A percentile compares a stretch with the other conserved stretches of the same genome.
Evolutionary conservation across 352 stramenopile genomes (phyloP).

Genomic region (Globisporangium okanoganense): DNA sequence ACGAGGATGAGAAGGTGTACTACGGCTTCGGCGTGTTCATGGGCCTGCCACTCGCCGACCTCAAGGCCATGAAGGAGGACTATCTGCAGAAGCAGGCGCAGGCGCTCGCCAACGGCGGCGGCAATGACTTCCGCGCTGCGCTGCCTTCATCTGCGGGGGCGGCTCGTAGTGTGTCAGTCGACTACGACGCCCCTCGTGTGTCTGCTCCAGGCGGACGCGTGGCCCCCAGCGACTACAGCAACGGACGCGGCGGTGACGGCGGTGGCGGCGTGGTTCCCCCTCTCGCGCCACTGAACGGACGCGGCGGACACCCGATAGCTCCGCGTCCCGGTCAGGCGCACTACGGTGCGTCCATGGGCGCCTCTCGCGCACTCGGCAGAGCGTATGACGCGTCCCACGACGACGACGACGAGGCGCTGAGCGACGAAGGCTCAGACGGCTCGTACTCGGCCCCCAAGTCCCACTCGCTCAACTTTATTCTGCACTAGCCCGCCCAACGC

Average conservation of each 20-base stretch:
- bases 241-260: not conserved
- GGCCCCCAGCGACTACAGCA: not conserved
- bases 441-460: conserved; percentile 57
- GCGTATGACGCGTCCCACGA: conserved; percentile 22
- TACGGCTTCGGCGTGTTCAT: conserved; percentile 90
- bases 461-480: conserved; percentile 82
- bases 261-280: not conserved
- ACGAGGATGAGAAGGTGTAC: conserved; percentile 84
- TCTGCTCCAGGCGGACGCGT: not conserved
- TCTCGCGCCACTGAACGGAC: conserved; percentile 8
- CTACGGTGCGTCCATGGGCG: not conserved
- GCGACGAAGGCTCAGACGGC: conserved; percentile 59
- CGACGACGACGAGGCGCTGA: conserved; percentile 21
- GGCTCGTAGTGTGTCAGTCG: not conserved
- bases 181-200: not conserved
- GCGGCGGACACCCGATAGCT: conserved; percentile 4
- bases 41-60: conserved; percentile 73
- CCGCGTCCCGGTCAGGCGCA: not conserved
- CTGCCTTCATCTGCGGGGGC: conserved; percentile 3
- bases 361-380: conserved; percentile 9
- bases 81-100: conserved; percentile 63
- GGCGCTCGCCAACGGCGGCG: not conserved
- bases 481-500: conserved; percentile 34
- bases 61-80: conserved; percentile 84
- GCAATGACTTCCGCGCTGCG: conserved; percentile 18